Evolutionary conservation across 345 rosid genomes (phyloP).

Genomic region (Eucalyptus cladocalyx): DNA sequence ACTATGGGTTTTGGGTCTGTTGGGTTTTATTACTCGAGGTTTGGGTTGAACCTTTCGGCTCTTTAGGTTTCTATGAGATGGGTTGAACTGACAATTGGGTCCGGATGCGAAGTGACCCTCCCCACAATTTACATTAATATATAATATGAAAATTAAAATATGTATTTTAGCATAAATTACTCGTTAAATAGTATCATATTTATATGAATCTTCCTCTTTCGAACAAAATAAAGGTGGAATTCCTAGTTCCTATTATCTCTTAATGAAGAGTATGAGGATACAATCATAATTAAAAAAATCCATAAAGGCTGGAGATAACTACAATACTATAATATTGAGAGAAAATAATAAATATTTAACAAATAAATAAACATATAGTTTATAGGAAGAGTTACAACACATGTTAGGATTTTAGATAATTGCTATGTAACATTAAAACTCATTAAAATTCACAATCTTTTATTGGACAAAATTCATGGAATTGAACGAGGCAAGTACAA

Average conservation of each 20-base stretch:
- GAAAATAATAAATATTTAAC: no score
- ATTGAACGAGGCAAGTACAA: not conserved
- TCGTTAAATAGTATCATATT: not conserved
- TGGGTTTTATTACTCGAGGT: fast-evolving
- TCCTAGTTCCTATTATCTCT: not conserved
- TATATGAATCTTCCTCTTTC: not conserved
- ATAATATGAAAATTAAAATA: no score
- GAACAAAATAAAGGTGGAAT: not conserved
- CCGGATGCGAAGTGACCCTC: not conserved
- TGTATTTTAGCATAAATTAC: not conserved
- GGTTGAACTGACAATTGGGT: not conserved
- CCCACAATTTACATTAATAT: not conserved
- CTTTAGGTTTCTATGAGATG: not conserved
- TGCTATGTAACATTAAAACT: not conserved
- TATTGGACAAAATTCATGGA: not conserved
- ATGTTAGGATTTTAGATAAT: not conserved
- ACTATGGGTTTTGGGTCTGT: not conserved
- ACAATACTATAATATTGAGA: not conserved
- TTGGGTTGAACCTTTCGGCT: not conserved
- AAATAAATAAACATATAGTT: not conserved
- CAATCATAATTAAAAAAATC: no score
- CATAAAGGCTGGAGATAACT: not conserved
- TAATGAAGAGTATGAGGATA: fast-evolving
- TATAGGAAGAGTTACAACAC: not conserved
- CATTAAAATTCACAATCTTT: not conserved